Base-by-base conservation (phyloP, 352 stramenopile genomes). In the Globisporangium uncinulatum region DNA sequence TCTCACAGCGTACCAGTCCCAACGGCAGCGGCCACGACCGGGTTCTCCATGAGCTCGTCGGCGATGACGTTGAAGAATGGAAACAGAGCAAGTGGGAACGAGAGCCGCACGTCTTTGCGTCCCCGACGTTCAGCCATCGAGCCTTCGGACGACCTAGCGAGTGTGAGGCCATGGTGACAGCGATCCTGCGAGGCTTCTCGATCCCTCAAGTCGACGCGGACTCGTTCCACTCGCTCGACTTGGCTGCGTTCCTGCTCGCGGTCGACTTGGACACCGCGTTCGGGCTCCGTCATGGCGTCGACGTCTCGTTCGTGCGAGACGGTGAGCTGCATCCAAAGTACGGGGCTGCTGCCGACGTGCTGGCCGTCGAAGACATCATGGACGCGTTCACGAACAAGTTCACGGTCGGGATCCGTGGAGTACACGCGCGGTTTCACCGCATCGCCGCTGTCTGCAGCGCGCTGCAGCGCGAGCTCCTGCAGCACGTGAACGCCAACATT, bases 401-500 rank as follows among this genome's bases (percentile, higher is more conserved):
- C 42, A 69, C 68, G 1, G 37, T 75, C n/a, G 68, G 68, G 14
- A 59, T 75, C 45, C 65, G 68, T 19, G 62, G 65, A 0, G 54
- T 75, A 8, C 68, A 75, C n/a, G 65, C 68, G 17, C 55, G 68
- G 15, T 63, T 49, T 7, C 34, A 55, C 6, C 5, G 48, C 3
- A 56, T 73, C 1, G 61, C 62, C 13, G 3, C 42, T 0, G 46
- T 70, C 4, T 65, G 64, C 20, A 36, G 49, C 29, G 41, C 37
- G 17, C 50, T 75, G 1, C 65, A 75, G 24, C 7, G 13, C 29
- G 65, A 75, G 29, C 56, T 75, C 11, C 36, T 54, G 19, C 68
- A 75, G 34, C 62, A 75, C 36, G 64, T 68, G 42, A 75, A 75
- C 50, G 65, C 67, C 0, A 75, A 73, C 39, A 57, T 75, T 2